phyloP scores from a whole-genome alignment of 2,329 filamentous ascomycete species.

The Colletotrichum eremochloae region DNA sequence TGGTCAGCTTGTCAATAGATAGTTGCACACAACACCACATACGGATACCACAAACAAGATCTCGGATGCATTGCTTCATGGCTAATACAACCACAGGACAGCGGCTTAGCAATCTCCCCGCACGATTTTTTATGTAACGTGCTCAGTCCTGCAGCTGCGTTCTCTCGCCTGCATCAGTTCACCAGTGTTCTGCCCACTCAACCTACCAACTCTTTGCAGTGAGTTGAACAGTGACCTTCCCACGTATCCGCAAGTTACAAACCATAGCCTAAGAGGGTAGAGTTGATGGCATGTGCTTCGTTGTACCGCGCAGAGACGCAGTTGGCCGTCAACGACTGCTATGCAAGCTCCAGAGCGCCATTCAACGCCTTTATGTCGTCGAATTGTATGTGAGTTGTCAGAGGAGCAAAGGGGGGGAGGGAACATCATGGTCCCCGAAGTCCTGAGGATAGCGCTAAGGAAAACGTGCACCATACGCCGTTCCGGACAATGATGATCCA shows the following conservation, averaged over 20 bases:
- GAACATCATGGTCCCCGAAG: neutral
- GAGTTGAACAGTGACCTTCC: constrained; percentile 3
- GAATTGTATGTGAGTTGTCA: constrained; percentile 14
- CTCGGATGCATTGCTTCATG: constrained; percentile 11
- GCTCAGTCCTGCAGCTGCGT: constrained; percentile 25
- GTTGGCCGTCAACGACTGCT: constrained; percentile 1
- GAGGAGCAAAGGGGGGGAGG: constrained; percentile 7
- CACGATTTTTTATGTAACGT: constrained; percentile 14
- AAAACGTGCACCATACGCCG: constrained; percentile 21
- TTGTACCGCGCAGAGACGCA: constrained; percentile 10
- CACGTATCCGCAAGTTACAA: neutral
- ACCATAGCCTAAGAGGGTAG: neutral
- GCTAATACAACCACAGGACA: constrained; percentile 12
- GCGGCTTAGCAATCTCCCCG: constrained; percentile 20
- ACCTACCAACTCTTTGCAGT: neutral
- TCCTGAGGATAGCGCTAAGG: constrained; percentile 1
- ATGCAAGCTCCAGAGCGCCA: neutral
- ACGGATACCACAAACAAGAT: neutral
- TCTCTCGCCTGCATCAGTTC: constrained; percentile 21
- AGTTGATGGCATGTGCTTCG: neutral
- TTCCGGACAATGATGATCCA: neutral
- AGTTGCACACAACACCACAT: neutral
- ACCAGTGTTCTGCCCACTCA: neutral
- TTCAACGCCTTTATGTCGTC: neutral
- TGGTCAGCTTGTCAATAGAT: neutral